Base-by-base conservation (phyloP, 2,329 filamentous ascomycete genomes). In the Dactylellina sp. region DNA sequence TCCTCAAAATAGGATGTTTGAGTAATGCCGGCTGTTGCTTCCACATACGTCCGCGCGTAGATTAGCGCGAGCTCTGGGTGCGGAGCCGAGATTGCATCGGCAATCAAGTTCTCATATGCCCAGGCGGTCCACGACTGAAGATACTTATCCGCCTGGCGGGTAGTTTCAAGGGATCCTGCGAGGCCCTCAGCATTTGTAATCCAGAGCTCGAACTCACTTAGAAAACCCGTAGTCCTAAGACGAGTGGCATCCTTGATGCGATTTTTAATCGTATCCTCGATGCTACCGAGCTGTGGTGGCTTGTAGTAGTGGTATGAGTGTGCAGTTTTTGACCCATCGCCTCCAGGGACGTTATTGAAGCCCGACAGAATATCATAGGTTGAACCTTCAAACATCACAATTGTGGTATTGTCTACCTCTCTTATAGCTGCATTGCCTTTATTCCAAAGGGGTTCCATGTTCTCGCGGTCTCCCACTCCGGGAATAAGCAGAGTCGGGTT, bases 271-370 rank as follows among this genome's bases (percentile, higher is more conserved):
- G 71, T 75, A 24, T 53, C 47, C 20, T 75, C 63, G 24, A 75
- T 70, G 20, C 40, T 59, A 5, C 56, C 52, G 2, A 75, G 44
- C 16, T 57, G 71, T 46, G 71, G 71, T 16, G 71, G 70, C 4
- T 75, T 75, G 40, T 75, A 75, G 46, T 63, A 75, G 28, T 75
- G 71, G 22, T 75, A 75, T 7, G 71, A 75, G 11, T 75, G 71
- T 9, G 71, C 71, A 5, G 71, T 75, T 28, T 75, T 75, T 11
- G 63, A 68, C 9, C 71, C 71, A 50, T 75, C 71, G 3, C 71
- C 71, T 7, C 71, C 71, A 18, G 71, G 71, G 18, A 75, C 71
- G 35, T 75, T 70, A 32, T 75, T 75, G 37, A 75, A 75, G 2
- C 71, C 71, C 2, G 71, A 55, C 2, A 75, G 59, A 7, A 75